phyloP scores from a whole-genome alignment of 1,284 basidiomycete species.

The Trichosporon sp. region DNA sequence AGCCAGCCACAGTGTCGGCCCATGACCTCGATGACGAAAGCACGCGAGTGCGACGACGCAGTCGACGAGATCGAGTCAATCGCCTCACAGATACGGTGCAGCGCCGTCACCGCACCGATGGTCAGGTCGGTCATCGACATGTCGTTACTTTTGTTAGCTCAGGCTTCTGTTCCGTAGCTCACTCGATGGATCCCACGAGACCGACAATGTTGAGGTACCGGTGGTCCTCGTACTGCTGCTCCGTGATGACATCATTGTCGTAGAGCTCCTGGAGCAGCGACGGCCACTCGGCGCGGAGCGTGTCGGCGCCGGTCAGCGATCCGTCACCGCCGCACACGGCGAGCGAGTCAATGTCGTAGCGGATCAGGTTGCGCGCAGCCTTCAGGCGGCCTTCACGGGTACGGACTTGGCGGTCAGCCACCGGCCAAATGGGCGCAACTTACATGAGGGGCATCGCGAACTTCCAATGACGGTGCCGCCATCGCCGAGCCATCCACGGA shows the following conservation, averaged over 20 bases:
- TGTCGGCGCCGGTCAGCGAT: constrained; percentile 91
- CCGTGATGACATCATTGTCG: constrained; percentile 69
- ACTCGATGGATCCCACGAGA: constrained; percentile 93
- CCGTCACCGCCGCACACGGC: constrained; percentile 97
- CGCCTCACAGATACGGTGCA: constrained; percentile 95
- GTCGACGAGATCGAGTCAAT: constrained; percentile 99
- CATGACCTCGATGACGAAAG: constrained; percentile 99
- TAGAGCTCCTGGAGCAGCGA: constrained; percentile 71
- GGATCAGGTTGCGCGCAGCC: constrained; percentile 88
- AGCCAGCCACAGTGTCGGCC: constrained; percentile 98
- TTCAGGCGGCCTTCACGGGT: constrained; percentile 80
- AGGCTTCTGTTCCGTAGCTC: constrained; percentile 29
- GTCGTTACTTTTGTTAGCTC: constrained; percentile 67
- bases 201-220: constrained; percentile 93
- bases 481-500: constrained; percentile 90
- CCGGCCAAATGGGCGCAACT: constrained; percentile 26
- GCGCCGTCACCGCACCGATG: constrained; percentile 91
- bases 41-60: constrained; percentile 90
- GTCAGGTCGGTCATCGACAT: constrained; percentile 98
- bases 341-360: constrained; percentile 93
- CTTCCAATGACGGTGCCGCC: constrained; percentile 97
- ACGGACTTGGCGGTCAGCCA: constrained; percentile 61
- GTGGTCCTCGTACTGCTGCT: constrained; percentile 70
- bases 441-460: constrained; percentile 78
- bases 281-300: constrained; percentile 93